Conservation (phyloP, 306 rosid genomes). For the Glycine tomentella region DNA sequence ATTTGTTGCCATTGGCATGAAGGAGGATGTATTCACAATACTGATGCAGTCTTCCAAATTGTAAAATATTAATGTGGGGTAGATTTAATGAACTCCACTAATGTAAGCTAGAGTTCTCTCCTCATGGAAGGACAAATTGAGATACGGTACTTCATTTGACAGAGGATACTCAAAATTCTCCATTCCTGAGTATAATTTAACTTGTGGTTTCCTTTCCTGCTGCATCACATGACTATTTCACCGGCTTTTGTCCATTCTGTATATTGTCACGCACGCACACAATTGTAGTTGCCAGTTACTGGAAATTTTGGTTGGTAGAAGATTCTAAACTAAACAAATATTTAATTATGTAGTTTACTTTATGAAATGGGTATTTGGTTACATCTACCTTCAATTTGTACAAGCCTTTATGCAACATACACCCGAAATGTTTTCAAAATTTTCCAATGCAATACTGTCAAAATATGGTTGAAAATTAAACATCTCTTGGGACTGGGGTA, state of each 20-base stretch:
- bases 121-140: conserved; percentile 2
- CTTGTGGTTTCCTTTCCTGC: background rate
- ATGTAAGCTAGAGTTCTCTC: conserved; percentile 9
- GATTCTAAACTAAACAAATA: too few species aligned
- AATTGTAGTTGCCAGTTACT: background rate
- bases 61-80: conserved; percentile 31
- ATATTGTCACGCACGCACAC: background rate
- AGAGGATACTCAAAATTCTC: conserved; percentile 6
- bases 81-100: conserved; percentile 32
- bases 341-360: background rate
- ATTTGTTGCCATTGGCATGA: too few species aligned
- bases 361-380: background rate
- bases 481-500: background rate
- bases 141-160: conserved; percentile 23
- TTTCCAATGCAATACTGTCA: background rate
- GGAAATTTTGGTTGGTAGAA: conserved; percentile 6
- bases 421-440: background rate
- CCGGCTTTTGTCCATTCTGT: background rate
- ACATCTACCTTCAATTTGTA: background rate
- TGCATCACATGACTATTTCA: conserved; percentile 12
- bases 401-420: background rate
- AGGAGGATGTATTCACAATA: too few species aligned
- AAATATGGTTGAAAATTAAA: conserved; percentile 3
- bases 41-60: conserved; percentile 10
- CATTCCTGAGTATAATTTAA: background rate